Evolutionary conservation across 2,329 filamentous ascomycete genomes (phyloP).

Genomic region (Colletotrichum sp.): DNA sequence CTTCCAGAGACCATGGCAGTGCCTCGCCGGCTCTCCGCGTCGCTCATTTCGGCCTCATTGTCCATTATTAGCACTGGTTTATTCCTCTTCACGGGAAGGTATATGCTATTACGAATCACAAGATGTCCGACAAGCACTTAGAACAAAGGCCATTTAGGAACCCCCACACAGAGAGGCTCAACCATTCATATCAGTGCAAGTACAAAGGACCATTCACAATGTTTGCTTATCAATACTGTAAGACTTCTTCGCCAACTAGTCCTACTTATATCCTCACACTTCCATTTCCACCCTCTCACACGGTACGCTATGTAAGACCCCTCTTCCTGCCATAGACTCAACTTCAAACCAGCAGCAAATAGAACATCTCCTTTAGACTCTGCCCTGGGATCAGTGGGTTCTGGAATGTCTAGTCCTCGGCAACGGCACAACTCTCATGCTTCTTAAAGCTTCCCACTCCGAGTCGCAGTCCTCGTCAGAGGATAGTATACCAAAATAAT

Average conservation of each 20-base stretch:
- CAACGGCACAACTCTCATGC: not conserved
- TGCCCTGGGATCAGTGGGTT: not conserved
- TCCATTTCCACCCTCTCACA: not conserved
- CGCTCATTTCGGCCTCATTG: not conserved
- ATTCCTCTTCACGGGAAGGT: not conserved
- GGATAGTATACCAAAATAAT: fast-evolving
- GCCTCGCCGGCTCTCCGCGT: too few species aligned
- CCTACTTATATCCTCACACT: not conserved
- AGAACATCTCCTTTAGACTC: not conserved
- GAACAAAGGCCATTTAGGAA: fast-evolving
- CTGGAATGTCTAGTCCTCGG: not conserved
- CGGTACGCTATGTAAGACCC: not conserved
- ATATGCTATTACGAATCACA: fast-evolving
- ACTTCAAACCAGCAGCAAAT: not conserved
- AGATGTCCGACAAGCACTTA: fast-evolving
- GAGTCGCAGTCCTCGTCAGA: not conserved
- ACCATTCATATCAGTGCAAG: not conserved
- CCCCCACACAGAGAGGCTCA: fast-evolving
- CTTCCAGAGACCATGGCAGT: too few species aligned
- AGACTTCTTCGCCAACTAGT: not conserved
- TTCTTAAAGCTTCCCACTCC: not conserved
- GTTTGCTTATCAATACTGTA: not conserved
- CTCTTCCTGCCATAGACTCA: not conserved
- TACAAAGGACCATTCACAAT: fast-evolving
- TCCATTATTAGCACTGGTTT: not conserved